These are phyloP conservation scores for Trichoderma sp. DNA, from an alignment of 2,329 filamentous ascomycete genomes.

Conservation along the genomic window DNA sequence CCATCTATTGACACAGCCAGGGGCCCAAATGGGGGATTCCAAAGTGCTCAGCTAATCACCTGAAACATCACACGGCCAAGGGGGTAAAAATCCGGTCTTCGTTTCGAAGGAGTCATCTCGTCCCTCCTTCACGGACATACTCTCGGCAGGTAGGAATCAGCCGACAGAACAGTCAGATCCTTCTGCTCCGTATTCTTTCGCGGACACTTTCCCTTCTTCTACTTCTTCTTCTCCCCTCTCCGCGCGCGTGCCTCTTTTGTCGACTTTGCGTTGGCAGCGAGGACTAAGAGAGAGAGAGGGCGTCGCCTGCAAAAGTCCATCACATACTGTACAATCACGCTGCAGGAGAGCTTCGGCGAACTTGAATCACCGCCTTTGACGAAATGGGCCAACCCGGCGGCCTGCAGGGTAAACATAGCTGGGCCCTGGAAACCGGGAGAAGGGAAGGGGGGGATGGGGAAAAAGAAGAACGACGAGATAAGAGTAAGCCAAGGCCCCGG, in stretches of 20 bases:
- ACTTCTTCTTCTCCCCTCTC: not conserved
- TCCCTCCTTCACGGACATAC: constrained; percentile 15
- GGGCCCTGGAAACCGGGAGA: not conserved
- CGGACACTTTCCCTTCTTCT: not conserved
- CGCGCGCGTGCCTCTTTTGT: not conserved
- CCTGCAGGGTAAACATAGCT: not conserved
- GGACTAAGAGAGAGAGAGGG: not conserved
- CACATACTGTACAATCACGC: not conserved
- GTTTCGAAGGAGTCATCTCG: not conserved
- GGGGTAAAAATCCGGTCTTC: not conserved
- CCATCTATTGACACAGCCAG: not conserved
- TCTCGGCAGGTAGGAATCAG: constrained; percentile 16
- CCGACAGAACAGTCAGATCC: not conserved
- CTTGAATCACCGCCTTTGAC: constrained; percentile 8
- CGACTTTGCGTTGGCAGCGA: not conserved
- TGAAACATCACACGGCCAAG: not conserved
- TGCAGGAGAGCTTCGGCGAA: constrained; percentile 5
- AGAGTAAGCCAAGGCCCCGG: constrained; percentile 14
- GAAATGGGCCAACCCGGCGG: not conserved
- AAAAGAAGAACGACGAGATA: not conserved
- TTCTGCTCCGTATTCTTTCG: not conserved
- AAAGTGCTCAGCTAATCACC: constrained; percentile 4
- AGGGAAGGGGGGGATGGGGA: not conserved
- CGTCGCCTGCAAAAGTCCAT: not conserved
- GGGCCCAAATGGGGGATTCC: not conserved